Evolutionary conservation across 1,139 yeast species (phyloP).

Genomic region (Suhomyces taliae): DNA sequence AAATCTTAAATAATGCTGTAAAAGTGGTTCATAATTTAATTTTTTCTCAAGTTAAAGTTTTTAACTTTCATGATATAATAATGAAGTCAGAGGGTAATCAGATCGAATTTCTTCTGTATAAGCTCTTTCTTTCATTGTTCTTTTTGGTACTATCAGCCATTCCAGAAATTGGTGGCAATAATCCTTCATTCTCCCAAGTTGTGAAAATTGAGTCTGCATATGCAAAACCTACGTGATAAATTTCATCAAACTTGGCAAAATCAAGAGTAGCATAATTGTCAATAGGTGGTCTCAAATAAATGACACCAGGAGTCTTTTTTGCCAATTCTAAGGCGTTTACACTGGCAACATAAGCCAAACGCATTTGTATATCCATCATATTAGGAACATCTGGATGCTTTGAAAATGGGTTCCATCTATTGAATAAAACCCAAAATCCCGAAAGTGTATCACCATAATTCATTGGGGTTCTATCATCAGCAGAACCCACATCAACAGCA

Average conservation of each 20-base stretch:
- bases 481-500: constrained; percentile 97
- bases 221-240: constrained; percentile 73
- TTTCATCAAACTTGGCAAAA: constrained; percentile 89
- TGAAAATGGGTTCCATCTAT: constrained; percentile 90
- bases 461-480: constrained; percentile 90
- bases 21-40: too few species aligned
- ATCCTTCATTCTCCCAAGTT: constrained; percentile 51
- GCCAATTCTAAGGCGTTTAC: constrained; percentile 91
- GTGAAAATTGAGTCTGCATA: constrained; percentile 66
- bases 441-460: constrained; percentile 89
- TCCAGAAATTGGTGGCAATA: constrained; percentile 67
- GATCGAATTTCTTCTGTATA: constrained; percentile 65
- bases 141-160: constrained; percentile 25
- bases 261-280: constrained; percentile 90
- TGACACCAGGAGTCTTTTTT: constrained; percentile 78
- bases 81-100: constrained; percentile 16
- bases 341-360: constrained; percentile 92
- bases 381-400: constrained; percentile 86
- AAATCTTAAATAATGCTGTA: too few species aligned
- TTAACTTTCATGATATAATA: too few species aligned
- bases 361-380: constrained; percentile 90
- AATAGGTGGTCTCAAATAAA: constrained; percentile 93
- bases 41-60: too few species aligned
- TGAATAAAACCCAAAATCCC: constrained; percentile 87
- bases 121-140: constrained; percentile 19